A percentile compares a stretch with the other conserved stretches of the same genome.
Conservation (phyloP, 176 grass and related monocot species). For the Aegilops tauschii region DNA sequence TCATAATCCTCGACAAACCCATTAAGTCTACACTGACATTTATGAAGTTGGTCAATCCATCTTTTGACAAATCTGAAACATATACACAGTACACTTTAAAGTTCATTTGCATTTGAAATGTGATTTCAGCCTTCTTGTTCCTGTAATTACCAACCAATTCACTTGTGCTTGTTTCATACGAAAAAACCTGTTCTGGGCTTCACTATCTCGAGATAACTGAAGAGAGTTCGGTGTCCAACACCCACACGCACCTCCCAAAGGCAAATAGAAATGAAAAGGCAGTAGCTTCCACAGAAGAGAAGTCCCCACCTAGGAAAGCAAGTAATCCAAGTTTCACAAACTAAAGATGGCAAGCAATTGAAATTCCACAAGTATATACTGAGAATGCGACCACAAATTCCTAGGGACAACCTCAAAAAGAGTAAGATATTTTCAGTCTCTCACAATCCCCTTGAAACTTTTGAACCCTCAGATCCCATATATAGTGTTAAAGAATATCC, state of each 20-base stretch:
- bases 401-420: neutral
- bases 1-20: neutral
- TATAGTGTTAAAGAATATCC: neutral
- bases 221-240: neutral
- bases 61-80: neutral
- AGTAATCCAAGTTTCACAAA: slow-evolving; percentile 6
- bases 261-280: neutral
- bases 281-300: neutral
- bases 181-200: neutral
- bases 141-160: neutral
- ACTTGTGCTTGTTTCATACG: slow-evolving; percentile 3
- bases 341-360: neutral
- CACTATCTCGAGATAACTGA: neutral
- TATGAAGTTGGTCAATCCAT: neutral
- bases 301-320: neutral
- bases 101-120: neutral
- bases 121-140: neutral
- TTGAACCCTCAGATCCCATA: neutral
- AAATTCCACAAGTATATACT: neutral
- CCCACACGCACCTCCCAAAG: neutral
- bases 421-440: neutral
- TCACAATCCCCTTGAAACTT: neutral
- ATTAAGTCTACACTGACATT: neutral
- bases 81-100: neutral
- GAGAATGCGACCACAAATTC: neutral